phyloP scores from a whole-genome alignment of 2,329 filamentous ascomycete genomes.

The Alternaria atra region DNA sequence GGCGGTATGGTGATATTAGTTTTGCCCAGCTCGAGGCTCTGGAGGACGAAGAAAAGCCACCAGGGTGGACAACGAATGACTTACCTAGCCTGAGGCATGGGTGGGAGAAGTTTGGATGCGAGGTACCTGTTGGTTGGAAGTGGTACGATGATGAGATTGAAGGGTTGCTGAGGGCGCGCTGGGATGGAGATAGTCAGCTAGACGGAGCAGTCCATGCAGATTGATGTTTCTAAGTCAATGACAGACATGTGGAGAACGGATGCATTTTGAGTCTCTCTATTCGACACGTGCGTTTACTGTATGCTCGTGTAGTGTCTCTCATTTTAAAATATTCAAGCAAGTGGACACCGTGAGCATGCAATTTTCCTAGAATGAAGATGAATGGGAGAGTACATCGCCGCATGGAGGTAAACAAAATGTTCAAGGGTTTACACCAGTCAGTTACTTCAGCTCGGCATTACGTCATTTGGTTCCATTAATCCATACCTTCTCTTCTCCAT shows the following conservation, averaged over 20 bases:
- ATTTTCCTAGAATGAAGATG: background rate
- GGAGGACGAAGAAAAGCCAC: background rate
- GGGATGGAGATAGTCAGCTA: background rate
- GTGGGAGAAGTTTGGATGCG: background rate
- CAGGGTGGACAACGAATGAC: background rate
- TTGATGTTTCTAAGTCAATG: background rate
- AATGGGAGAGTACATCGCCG: background rate
- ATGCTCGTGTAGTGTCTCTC: background rate
- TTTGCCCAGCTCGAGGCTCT: background rate
- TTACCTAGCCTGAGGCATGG: background rate
- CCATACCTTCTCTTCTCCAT: background rate
- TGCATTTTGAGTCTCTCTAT: too few species aligned
- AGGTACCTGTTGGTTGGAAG: background rate
- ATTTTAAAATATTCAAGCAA: background rate
- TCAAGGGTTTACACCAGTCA: background rate
- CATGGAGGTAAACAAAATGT: background rate
- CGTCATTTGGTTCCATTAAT: background rate
- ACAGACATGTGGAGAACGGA: background rate
- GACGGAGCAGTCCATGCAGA: background rate
- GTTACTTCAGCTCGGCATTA: background rate
- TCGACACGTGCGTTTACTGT: too few species aligned
- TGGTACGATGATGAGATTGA: background rate
- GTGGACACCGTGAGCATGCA: background rate
- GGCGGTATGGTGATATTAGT: background rate
- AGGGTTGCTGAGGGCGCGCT: background rate